Evolutionary conservation across 108 stramenopile genomes (phyloP), one percentile per base, ranked within the genome.

Genomic region (Nannochloropsis gaditana): DNA sequence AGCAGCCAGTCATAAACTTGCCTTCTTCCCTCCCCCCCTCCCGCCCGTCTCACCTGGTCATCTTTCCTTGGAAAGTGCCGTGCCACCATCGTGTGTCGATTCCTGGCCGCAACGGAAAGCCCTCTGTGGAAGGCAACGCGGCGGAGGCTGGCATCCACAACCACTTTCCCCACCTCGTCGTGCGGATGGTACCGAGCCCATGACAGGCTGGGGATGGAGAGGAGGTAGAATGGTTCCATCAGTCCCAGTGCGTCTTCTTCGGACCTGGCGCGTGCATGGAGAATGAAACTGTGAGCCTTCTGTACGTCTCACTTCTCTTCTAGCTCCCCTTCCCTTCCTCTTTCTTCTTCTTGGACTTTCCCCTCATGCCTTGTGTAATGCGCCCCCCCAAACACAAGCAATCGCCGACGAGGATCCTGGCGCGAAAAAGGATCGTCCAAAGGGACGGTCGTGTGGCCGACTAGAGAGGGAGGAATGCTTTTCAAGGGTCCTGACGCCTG

Each of bases 21-120:
- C 31, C 31, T 31, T 31, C 31, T 31, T 31, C 31, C 31, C 31
- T 84, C 43, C 84, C 2, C 43, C 82, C 86, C 86, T 87, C 59
- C 59, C 59, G 15, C 59, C 59, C 6, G 15, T n/a, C 6, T n/a
- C n/a, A 8, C 59, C 6, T 73, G 15, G 19, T 73, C n/a, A 4
- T 73, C 59, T n/a, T 8, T n/a, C n/a, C 5, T n/a, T n/a, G 59
- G 59, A 4, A 73, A 2, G 0, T 73, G n/a, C 3, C 59, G 59
- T 15, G 59, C 59, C n/a, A 73, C 59, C 59, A 73, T 73, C 59
- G 59, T 73, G 59, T 73, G 59, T 4, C 3, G 4, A n/a, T 3
- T 8, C n/a, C 59, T 73, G 5, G 59, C 59, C 59, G 59, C 31
- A 31, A 31, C 31, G 31, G 2, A 15, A 73, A 3, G 59, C 59